Conservation (phyloP, 2,329 filamentous ascomycete species). For the Cladosporium sp. region DNA sequence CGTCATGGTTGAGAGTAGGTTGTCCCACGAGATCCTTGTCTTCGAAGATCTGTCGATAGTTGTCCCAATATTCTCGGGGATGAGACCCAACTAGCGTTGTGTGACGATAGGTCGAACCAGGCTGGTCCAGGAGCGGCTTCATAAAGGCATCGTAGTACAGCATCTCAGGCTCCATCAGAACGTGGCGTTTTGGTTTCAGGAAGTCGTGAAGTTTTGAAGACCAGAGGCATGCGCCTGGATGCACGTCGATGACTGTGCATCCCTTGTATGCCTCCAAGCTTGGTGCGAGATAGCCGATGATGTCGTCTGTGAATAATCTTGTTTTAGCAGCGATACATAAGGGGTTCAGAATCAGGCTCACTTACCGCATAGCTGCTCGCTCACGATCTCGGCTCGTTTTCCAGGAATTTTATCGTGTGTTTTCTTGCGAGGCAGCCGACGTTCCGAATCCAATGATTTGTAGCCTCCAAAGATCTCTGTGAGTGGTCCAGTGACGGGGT, state of each 20-base stretch:
- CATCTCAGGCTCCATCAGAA: conserved; percentile 75
- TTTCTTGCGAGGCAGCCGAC: background rate
- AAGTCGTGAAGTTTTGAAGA: conserved; percentile 73
- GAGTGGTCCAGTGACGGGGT: conserved; percentile 12
- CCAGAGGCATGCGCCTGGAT: conserved; percentile 78
- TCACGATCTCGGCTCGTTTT: conserved; percentile 41
- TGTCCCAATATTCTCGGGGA: conserved; percentile 28
- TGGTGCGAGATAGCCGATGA: conserved; percentile 68
- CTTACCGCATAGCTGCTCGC: conserved; percentile 41
- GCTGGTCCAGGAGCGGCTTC: conserved; percentile 43
- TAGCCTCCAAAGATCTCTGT: conserved; percentile 16
- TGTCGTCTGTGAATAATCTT: conserved; percentile 57
- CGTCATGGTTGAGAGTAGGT: conserved; percentile 40
- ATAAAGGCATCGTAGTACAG: conserved; percentile 64
- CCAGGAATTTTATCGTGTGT: background rate
- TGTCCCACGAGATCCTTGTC: conserved; percentile 54
- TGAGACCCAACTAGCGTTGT: conserved; percentile 34
- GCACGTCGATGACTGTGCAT: conserved; percentile 80
- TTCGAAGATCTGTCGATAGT: conserved; percentile 56
- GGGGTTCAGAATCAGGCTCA: background rate
- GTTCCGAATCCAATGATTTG: background rate
- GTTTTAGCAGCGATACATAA: background rate
- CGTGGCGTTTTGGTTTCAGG: conserved; percentile 76
- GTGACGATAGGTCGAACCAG: conserved; percentile 53
- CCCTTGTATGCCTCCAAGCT: conserved; percentile 70